These are phyloP conservation scores for Pythium sukuiense DNA, from an alignment of 352 stramenopile species.

Conservation along the genomic window DNA sequence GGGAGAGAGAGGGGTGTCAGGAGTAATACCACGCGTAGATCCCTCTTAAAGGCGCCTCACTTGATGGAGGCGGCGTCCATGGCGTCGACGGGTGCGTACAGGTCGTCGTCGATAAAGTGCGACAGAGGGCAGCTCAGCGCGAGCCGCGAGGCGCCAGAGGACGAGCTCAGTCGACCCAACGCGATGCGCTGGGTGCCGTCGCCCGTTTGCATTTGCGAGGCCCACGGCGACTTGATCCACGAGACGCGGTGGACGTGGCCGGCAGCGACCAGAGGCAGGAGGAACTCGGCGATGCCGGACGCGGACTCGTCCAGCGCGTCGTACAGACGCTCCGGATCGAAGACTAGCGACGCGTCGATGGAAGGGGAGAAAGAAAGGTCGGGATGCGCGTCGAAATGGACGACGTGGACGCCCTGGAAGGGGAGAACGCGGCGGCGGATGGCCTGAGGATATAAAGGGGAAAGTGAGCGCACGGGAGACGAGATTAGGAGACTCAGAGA, in stretches of 20 bases:
- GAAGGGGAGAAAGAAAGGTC: slow-evolving; percentile 75
- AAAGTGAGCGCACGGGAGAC: too few relatives aligned
- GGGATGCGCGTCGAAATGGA: slow-evolving; percentile 87
- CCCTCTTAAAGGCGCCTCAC: slow-evolving; percentile 10
- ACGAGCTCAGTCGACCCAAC: slow-evolving; percentile 20
- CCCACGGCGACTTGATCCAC: slow-evolving; percentile 86
- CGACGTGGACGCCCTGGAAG: slow-evolving; percentile 60
- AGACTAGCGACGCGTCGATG: slow-evolving; percentile 49
- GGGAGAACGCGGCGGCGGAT: slow-evolving; percentile 71
- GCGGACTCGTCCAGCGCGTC: slow-evolving; percentile 60
- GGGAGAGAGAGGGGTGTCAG: too few relatives aligned
- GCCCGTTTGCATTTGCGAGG: slow-evolving; percentile 46
- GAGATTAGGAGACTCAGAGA: background rate
- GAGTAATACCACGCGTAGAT: too few relatives aligned
- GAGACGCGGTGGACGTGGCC: slow-evolving; percentile 74
- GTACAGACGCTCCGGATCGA: slow-evolving; percentile 70
- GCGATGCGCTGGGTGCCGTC: slow-evolving; percentile 8
- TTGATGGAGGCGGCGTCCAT: slow-evolving; percentile 36
- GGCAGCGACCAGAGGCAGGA: slow-evolving; percentile 75
- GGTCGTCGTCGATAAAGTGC: slow-evolving; percentile 77
- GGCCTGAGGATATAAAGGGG: slow-evolving; percentile 34
- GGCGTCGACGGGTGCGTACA: slow-evolving; percentile 43
- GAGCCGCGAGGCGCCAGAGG: slow-evolving; percentile 32
- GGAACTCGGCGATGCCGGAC: slow-evolving; percentile 84
- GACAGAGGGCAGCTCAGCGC: slow-evolving; percentile 52